Conservation (phyloP, 805 yeast species). For the Maudiozyma bulderi region DNA sequence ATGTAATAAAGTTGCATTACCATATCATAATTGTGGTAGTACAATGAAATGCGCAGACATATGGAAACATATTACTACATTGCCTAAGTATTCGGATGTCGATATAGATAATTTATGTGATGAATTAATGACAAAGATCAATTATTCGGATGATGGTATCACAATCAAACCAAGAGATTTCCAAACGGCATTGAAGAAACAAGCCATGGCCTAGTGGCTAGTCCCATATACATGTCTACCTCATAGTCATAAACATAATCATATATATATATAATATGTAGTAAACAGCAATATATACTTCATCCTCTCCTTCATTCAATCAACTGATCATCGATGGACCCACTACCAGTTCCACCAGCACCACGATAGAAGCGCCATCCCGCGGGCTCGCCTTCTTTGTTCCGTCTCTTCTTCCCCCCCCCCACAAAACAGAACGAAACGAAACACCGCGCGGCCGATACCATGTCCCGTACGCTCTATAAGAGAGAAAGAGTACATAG, state of each 20-base stretch:
- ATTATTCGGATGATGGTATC: conserved; percentile 74
- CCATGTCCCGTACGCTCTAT: no score
- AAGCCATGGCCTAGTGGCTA: neutral
- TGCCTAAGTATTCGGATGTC: conserved; percentile 71
- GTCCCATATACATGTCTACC: neutral
- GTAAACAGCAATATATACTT: no score
- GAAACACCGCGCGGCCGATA: no score
- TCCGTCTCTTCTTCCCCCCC: no score
- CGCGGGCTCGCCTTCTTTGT: no score
- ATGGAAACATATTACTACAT: conserved; percentile 3
- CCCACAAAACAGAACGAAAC: no score
- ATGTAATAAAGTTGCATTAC: neutral
- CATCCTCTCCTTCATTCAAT: no score
- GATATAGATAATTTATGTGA: conserved; percentile 84
- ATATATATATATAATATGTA: no score
- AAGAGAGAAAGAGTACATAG: no score
- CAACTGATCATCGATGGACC: no score
- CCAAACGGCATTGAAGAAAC: conserved; percentile 30
- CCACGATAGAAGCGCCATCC: no score
- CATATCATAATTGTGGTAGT: neutral
- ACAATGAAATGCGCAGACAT: conserved; percentile 3
- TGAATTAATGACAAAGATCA: conserved; percentile 79
- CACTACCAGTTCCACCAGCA: no score
- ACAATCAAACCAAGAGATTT: conserved; percentile 69
- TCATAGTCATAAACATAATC: neutral